phyloP scores from a whole-genome alignment of 495 filamentous ascomycete species.

The Hypoxylon subgilvum region DNA sequence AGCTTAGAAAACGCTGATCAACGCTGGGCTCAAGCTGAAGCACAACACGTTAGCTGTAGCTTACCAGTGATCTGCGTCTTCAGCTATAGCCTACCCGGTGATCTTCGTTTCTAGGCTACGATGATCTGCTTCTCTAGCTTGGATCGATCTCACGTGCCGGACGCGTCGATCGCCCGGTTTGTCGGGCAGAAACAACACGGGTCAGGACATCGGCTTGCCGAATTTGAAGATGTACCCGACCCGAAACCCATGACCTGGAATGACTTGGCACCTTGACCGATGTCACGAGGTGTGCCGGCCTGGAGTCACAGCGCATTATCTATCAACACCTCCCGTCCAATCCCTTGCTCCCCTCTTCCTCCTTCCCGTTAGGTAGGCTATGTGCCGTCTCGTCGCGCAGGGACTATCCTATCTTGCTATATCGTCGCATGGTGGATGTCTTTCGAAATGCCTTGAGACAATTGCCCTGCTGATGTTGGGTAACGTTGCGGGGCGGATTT shows the following conservation, averaged over 20 bases:
- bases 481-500: slow-evolving; percentile 30
- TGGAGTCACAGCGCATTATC: slow-evolving; percentile 35
- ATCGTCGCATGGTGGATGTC: slow-evolving; percentile 15
- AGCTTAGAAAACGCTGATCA: slow-evolving; percentile 14
- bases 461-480: slow-evolving; percentile 27
- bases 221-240: slow-evolving; percentile 20
- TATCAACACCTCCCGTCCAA: slow-evolving; percentile 27
- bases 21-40: slow-evolving; percentile 23
- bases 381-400: slow-evolving; percentile 16
- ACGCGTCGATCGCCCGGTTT: slow-evolving; percentile 25
- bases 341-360: slow-evolving; percentile 17
- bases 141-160: slow-evolving; percentile 19
- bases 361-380: slow-evolving; percentile 26
- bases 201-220: slow-evolving; percentile 21
- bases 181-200: slow-evolving; percentile 17
- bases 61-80: slow-evolving; percentile 16
- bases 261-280: slow-evolving; percentile 21
- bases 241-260: slow-evolving; percentile 21
- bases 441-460: slow-evolving; percentile 32
- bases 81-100: no score
- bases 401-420: slow-evolving; percentile 25
- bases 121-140: no score
- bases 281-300: slow-evolving; percentile 17
- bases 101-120: no score
- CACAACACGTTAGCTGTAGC: slow-evolving; percentile 14